These are phyloP conservation scores for Boletus sp. DNA, from an alignment of 768 basidiomycete species.

Conservation along the genomic window DNA sequence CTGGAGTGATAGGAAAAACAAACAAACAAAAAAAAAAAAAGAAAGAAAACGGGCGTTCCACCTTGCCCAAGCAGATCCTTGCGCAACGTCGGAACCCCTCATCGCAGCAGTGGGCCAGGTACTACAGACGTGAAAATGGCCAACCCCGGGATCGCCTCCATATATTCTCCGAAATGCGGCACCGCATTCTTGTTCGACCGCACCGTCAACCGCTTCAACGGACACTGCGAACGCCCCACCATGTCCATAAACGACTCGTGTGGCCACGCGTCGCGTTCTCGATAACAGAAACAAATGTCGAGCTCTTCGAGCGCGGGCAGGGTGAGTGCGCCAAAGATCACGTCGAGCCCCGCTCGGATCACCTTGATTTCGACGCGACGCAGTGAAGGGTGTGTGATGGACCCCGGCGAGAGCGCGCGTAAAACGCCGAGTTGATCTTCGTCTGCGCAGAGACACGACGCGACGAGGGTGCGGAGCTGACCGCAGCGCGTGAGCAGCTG, in stretches of 20 bases:
- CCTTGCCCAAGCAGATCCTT: background rate
- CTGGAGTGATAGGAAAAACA: background rate
- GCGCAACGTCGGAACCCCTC: background rate
- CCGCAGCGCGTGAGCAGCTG: conserved; percentile 22
- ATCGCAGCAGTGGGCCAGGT: background rate
- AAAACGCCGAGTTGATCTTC: conserved; percentile 8
- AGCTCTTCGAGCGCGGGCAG: conserved; percentile 31
- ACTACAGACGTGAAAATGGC: conserved; percentile 10
- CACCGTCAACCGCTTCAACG: conserved; percentile 22
- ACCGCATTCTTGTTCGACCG: conserved; percentile 22
- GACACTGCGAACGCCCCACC: conserved; percentile 23
- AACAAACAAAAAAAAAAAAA: background rate
- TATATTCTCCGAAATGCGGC: conserved; percentile 23
- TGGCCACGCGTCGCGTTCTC: conserved; percentile 29
- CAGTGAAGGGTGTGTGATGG: conserved; percentile 15
- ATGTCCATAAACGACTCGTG: conserved; percentile 24
- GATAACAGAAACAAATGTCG: conserved; percentile 31
- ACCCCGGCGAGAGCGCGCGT: conserved; percentile 6
- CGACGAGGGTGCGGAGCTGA: conserved; percentile 18
- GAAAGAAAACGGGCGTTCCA: background rate
- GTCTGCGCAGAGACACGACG: conserved; percentile 27
- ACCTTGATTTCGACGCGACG: conserved; percentile 31
- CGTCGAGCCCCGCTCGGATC: conserved; percentile 22
- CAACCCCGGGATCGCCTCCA: conserved; percentile 20
- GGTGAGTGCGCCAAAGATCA: conserved; percentile 17